A percentile compares a stretch with the other conserved stretches of the same genome.
phyloP scores from a whole-genome alignment of 441 rosid genomes.

The Cnidoscolus chayamansa region DNA sequence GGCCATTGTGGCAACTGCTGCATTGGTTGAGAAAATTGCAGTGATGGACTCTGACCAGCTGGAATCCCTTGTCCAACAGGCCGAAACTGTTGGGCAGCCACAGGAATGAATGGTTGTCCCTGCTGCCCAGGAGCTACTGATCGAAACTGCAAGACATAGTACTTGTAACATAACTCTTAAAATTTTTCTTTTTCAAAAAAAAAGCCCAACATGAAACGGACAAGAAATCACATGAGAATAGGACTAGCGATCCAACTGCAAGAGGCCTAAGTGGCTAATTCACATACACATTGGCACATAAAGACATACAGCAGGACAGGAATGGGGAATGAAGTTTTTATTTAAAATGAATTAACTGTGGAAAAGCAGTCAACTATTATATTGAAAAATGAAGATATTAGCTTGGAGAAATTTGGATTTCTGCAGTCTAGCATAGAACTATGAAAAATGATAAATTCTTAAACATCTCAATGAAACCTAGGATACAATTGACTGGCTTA shows the following conservation, averaged over 20 bases:
- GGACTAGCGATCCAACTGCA: slow-evolving; percentile 38
- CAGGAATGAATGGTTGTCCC: slow-evolving; percentile 61
- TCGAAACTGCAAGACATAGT: slow-evolving; percentile 53
- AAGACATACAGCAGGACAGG: neutral
- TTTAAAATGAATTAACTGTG: too few relatives aligned
- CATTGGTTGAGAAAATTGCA: slow-evolving; percentile 66
- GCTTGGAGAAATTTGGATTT: neutral
- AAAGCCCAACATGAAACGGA: slow-evolving; percentile 1
- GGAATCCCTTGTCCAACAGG: slow-evolving; percentile 67
- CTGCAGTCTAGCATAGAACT: neutral
- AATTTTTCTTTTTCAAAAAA: neutral
- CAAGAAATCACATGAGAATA: slow-evolving; percentile 27
- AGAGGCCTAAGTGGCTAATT: slow-evolving; percentile 37
- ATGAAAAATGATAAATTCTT: neutral
- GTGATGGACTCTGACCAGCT: slow-evolving; percentile 51
- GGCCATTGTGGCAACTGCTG: slow-evolving; percentile 72
- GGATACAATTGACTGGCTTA: neutral
- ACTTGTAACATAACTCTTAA: neutral
- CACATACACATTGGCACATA: neutral
- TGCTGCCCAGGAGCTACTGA: slow-evolving; percentile 57
- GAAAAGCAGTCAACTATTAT: neutral
- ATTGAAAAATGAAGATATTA: neutral
- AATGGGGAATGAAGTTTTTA: neutral
- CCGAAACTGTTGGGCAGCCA: slow-evolving; percentile 65
- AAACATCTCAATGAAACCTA: neutral